Evolutionary conservation across 2,329 filamentous ascomycete species (phyloP), one percentile per base, ranked within the genome.

Genomic region (Mariannaea sp.): DNA sequence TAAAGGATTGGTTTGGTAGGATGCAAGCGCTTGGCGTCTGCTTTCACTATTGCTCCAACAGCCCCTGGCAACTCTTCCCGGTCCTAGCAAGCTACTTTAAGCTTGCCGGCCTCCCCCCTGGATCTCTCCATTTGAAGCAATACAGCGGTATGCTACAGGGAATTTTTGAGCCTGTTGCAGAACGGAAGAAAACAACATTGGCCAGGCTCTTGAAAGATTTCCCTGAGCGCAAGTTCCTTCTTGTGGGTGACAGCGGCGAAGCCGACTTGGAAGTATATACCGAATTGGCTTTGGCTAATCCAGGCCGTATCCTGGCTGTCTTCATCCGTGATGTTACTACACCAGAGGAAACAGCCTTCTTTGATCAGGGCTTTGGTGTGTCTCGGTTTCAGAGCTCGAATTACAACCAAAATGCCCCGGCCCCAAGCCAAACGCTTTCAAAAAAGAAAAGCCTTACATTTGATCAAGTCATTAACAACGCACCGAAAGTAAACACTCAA

Each of bases 21-120:
- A 80, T 99, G 73, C 81, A 88, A 32, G 79, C 85, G 16, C 84
- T 93, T 75, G 92, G 92, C 14, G 93, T 97, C 19, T 84, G 86
- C 64, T 82, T 99, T 46, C 95, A 99, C 69, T 99, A 99, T 71
- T 95, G 96, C 60, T 99, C 94, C n/a, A 99, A 99, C 72, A 96
- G 93, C 44, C 94, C 94, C 1, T 99, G 95, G 95, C 95, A 99
- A 70, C 80, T 99, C 6, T 99, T 90, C 65, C 94, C 94, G 0
- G 85, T 97, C 2, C 77, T 99, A 9, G 88, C 90, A 5, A 90
- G 84, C 47, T 99, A 89, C 70, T 96, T 97, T 70, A 85, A 86
- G 59, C 74, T 88, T 33, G 89, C 89, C 6, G 89, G 89, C 1
- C 76, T 99, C 1, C 94, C 94, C 0, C 83, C 83, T 1, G 95